These are phyloP conservation scores for Viola odorata DNA, from an alignment of 345 rosid genomes.

Conservation along the genomic window DNA sequence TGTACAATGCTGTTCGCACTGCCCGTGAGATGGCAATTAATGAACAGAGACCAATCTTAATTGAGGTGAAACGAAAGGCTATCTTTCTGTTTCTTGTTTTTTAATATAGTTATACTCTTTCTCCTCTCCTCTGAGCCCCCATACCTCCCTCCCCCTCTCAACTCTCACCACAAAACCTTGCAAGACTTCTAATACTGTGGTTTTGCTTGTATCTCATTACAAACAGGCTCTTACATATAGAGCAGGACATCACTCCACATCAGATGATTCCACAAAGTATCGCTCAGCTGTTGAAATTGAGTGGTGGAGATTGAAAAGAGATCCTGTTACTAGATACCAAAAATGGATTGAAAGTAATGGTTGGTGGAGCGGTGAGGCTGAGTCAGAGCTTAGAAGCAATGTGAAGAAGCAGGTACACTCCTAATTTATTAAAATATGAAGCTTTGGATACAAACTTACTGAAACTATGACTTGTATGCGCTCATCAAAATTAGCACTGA, in stretches of 20 bases:
- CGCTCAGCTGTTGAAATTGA: conserved; percentile 68
- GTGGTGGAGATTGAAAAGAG: conserved; percentile 54
- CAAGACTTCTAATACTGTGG: too few species aligned
- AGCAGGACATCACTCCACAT: conserved; percentile 85
- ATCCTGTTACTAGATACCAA: conserved; percentile 60
- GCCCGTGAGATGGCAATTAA: conserved; percentile 72
- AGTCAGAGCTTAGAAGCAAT: conserved; percentile 52
- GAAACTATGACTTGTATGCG: neutral
- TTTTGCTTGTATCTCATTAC: too few species aligned
- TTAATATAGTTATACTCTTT: neutral
- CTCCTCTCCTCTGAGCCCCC: too few species aligned
- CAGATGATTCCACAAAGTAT: conserved; percentile 91
- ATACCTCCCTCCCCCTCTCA: too few species aligned
- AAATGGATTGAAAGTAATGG: conserved; percentile 68
- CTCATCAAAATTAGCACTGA: neutral
- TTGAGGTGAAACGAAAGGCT: conserved; percentile 44
- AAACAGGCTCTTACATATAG: conserved; percentile 82
- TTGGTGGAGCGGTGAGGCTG: conserved; percentile 71
- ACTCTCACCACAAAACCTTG: too few species aligned
- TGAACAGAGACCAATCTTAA: conserved; percentile 68
- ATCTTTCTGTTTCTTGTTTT: neutral
- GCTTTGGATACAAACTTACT: neutral
- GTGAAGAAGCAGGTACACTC: conserved; percentile 59
- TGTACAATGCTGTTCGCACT: conserved; percentile 62
- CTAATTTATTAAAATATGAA: neutral